Evolutionary conservation across 2,329 filamentous ascomycete species (phyloP), one percentile per base, ranked within the genome.

Genomic region (Talaromyces funiculosus): DNA sequence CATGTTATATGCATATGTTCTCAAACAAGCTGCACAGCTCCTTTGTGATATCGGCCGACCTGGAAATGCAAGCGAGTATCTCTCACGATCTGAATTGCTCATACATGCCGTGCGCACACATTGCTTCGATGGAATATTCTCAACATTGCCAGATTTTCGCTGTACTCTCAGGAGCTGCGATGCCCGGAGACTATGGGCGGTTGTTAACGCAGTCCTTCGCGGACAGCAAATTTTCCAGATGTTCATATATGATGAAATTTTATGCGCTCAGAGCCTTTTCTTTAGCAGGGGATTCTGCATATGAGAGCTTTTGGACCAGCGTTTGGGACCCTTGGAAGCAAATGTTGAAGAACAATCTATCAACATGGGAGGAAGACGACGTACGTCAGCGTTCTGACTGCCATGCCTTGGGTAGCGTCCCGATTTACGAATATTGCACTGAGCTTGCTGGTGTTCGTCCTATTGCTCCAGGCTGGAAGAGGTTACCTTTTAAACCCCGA

Each of bases 391-490:
- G 76, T 4, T 78, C 75, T 1, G 77, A 79, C 63, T 79, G 77
- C 54, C 76, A 79, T 67, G 75, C 76, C 2, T 78, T 75, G 77
- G 74, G 76, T 1, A 75, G 74, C 59, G 74, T 76, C 16, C 76
- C 75, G 0, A 66, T 79, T 3, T 78, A 78, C 55, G 76, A 78
- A 60, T 78, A 71, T 40, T 73, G 69, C 33, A 71, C 72, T 8
- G 76, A 78, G 63, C 9, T 78, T 26, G 55, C 42, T 22, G 42
- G 42, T 14, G 10, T 45, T 22, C 42, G 20, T 16, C 42, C 20
- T 24, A 45, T 45, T 24, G 12, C 42, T 24, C 20, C 42, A 24
- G 20, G 42, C 18, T 42, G n/a, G 38, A 42, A 20, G 16, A 42
- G n/a, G n/a, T 42, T 42, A 18, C 38, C 20, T 42, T 42, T 42